These are phyloP conservation scores for Populus pruinosa DNA, from an alignment of 345 rosid genomes.

Conservation along the genomic window DNA sequence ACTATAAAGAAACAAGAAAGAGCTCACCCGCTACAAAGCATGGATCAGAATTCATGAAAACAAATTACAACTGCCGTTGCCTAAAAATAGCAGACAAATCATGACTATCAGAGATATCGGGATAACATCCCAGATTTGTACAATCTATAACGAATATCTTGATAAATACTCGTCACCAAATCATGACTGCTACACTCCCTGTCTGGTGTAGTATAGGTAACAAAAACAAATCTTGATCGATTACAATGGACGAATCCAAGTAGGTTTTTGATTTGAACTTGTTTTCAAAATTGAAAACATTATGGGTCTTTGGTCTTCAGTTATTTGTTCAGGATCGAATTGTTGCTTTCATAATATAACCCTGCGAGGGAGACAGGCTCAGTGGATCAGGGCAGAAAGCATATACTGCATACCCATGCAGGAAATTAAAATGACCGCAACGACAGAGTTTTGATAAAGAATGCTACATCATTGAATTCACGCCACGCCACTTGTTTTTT, in stretches of 20 bases:
- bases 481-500: not conserved
- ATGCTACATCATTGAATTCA: not conserved
- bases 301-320: no score
- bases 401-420: no score
- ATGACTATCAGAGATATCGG: no score
- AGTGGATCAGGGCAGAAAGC: no score
- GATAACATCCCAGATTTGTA: not conserved
- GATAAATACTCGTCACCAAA: no score
- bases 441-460: not conserved
- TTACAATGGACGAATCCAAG: not conserved
- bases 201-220: no score
- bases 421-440: not conserved
- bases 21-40: not conserved
- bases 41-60: not conserved
- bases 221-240: not conserved
- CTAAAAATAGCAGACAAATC: not conserved
- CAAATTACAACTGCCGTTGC: not conserved
- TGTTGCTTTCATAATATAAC: not conserved
- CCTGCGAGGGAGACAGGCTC: not conserved
- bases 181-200: no score
- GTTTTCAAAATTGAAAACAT: no score
- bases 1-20: not conserved
- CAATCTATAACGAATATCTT: no score
- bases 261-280: not conserved
- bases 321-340: not conserved